These are phyloP conservation scores for Coemansia sp. DNA, from an alignment of 192 early-diverging fungal genomes.

Conservation along the genomic window DNA sequence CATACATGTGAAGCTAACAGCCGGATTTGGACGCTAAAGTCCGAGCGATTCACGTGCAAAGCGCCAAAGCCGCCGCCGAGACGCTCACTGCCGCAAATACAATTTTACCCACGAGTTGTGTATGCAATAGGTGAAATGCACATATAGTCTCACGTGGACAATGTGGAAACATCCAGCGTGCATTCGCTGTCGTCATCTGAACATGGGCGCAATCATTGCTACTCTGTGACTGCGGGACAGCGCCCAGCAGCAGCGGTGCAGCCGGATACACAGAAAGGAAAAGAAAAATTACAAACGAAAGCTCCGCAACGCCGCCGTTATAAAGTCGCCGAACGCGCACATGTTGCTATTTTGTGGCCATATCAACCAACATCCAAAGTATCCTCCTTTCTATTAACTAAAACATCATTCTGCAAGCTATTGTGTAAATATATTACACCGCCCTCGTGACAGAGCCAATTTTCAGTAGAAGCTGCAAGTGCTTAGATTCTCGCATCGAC, in stretches of 20 bases:
- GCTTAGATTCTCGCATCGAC: background rate
- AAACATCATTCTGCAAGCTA: background rate
- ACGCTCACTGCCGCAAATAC: background rate
- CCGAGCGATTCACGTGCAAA: constrained; percentile 4
- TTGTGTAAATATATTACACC: background rate
- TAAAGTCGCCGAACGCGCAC: background rate
- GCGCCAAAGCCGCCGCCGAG: background rate
- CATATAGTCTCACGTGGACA: constrained; percentile 10
- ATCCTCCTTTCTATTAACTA: background rate
- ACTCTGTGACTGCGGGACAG: constrained; percentile 2
- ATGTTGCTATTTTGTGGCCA: background rate
- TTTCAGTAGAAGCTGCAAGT: background rate
- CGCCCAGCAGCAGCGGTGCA: constrained; percentile 2
- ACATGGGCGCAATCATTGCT: background rate
- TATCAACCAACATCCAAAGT: background rate
- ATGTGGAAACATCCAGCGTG: constrained; percentile 6
- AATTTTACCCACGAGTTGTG: constrained; percentile 1
- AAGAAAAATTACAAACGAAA: background rate
- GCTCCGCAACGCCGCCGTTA: background rate
- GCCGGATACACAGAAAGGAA: background rate
- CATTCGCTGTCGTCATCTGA: constrained; percentile 15
- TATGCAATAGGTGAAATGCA: constrained; percentile 4
- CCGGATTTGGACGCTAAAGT: background rate
- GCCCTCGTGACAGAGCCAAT: background rate
- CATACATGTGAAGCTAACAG: background rate